A percentile compares a stretch with the other conserved stretches of the same genome.
Conservation (phyloP, 2,329 filamentous ascomycete species). For the Chaetomium sp. region DNA sequence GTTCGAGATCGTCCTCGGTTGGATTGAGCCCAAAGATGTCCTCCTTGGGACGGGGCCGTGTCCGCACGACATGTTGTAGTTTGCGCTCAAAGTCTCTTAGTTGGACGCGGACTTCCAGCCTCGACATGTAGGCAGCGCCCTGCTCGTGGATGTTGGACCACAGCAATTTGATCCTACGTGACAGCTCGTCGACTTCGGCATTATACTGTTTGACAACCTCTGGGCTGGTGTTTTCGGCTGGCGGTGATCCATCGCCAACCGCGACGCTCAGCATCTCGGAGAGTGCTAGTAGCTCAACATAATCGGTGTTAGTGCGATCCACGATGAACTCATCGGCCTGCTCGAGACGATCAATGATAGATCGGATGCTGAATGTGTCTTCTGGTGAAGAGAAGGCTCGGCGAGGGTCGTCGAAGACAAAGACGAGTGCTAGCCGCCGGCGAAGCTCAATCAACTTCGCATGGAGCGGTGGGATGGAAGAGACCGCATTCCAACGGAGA, state of each 20-base stretch:
- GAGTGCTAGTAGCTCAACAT: slow-evolving; percentile 65
- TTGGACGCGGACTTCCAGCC: slow-evolving; percentile 75
- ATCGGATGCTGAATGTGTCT: slow-evolving; percentile 46
- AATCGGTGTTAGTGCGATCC: slow-evolving; percentile 60
- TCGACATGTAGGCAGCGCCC: slow-evolving; percentile 69
- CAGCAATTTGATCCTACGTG: slow-evolving; percentile 58
- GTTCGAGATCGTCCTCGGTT: slow-evolving; percentile 39
- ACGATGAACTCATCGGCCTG: slow-evolving; percentile 53
- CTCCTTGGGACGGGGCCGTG: slow-evolving; percentile 57
- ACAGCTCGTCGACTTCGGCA: slow-evolving; percentile 67
- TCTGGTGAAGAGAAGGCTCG: slow-evolving; percentile 48
- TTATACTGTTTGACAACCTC: slow-evolving; percentile 61
- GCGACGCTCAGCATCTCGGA: slow-evolving; percentile 72
- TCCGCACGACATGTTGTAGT: slow-evolving; percentile 70
- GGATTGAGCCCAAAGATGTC: slow-evolving; percentile 51
- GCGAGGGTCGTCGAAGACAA: slow-evolving; percentile 51
- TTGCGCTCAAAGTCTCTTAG: slow-evolving; percentile 76
- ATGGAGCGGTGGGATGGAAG: slow-evolving; percentile 58
- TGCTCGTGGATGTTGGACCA: slow-evolving; percentile 69
- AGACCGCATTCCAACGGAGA: slow-evolving; percentile 60
- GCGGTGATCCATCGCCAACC: slow-evolving; percentile 61
- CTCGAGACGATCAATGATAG: slow-evolving; percentile 51
- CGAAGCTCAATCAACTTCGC: slow-evolving; percentile 60
- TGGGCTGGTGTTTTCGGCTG: slow-evolving; percentile 33
- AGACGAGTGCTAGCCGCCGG: slow-evolving; percentile 65